These are phyloP conservation scores for Phytophthora litchii DNA, from an alignment of 352 stramenopile species.

Conservation along the genomic window DNA sequence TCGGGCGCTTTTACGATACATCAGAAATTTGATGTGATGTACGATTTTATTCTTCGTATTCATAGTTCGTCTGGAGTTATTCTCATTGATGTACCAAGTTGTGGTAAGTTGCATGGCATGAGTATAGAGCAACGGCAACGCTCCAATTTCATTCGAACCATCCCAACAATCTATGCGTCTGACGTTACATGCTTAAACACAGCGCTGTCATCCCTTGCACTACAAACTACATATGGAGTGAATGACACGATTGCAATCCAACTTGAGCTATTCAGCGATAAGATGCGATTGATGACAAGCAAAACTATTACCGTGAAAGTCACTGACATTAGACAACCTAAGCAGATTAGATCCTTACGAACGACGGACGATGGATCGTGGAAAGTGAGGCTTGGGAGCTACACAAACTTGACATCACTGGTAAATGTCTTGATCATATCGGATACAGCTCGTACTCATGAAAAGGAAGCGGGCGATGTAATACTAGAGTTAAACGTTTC, in stretches of 20 bases:
- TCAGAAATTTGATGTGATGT: constrained; percentile 15
- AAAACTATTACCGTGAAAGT: constrained; percentile 17
- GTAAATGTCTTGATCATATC: constrained; percentile 9
- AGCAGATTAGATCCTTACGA: constrained; percentile 12
- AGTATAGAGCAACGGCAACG: not conserved
- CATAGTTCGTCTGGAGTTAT: constrained; percentile 20
- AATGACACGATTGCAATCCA: constrained; percentile 5
- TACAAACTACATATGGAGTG: constrained; percentile 3
- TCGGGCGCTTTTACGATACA: constrained; percentile 23
- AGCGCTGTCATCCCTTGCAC: constrained; percentile 19
- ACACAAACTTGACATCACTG: constrained; percentile 16
- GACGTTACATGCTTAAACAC: constrained; percentile 33
- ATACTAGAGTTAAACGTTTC: constrained; percentile 34
- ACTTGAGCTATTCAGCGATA: constrained; percentile 23
- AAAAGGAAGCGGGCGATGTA: constrained; percentile 1
- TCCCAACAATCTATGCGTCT: constrained; percentile 11
- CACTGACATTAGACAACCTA: not conserved
- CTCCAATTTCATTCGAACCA: constrained; percentile 4
- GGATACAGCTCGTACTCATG: not conserved
- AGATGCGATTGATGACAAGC: constrained; percentile 18
- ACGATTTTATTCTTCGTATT: constrained; percentile 27
- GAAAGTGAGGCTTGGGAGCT: constrained; percentile 1
- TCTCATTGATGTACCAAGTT: constrained; percentile 11
- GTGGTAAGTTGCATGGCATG: constrained; percentile 13
- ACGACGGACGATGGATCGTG: constrained; percentile 2